A percentile compares a stretch with the other conserved stretches of the same genome.
phyloP scores from a whole-genome alignment of 345 rosid genomes.

The Capsella bursapastoris region DNA sequence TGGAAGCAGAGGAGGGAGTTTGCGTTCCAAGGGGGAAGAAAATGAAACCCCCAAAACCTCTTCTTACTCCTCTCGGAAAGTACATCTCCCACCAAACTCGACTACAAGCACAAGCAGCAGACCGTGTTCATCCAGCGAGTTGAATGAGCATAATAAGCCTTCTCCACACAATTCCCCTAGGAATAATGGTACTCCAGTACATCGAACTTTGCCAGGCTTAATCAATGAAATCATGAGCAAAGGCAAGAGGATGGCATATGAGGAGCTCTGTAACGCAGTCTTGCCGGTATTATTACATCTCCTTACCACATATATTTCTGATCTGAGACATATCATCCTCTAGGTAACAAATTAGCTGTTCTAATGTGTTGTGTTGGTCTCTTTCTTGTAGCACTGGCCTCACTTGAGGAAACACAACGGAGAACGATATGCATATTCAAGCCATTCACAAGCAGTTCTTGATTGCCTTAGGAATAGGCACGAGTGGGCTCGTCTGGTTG shows the following conservation, averaged over 20 bases:
- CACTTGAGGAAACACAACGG: conserved; percentile 98
- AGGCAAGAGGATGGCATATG: conserved; percentile 91
- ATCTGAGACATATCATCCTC: conserved; percentile 19
- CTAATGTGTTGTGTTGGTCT: conserved; percentile 28
- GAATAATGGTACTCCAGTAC: conserved; percentile 55
- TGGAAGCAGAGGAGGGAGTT: conserved; percentile 53
- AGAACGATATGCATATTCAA: conserved; percentile 96
- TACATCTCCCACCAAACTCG: conserved; percentile 50
- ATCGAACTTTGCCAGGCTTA: conserved; percentile 85
- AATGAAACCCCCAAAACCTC: conserved; percentile 46
- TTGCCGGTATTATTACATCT: conserved; percentile 72
- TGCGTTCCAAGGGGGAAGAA: conserved; percentile 55
- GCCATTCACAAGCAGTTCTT: conserved; percentile 98
- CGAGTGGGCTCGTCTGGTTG: conserved; percentile 97
- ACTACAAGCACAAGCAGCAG: conserved; percentile 73
- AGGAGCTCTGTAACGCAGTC: conserved; percentile 95
- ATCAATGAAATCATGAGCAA: conserved; percentile 94
- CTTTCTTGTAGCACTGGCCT: conserved; percentile 87
- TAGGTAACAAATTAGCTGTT: conserved; percentile 10
- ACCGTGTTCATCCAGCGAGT: conserved; percentile 77
- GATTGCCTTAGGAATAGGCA: conserved; percentile 96
- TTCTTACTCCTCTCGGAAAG: conserved; percentile 42
- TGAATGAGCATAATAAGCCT: conserved; percentile 63
- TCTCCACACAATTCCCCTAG: conserved; percentile 68
- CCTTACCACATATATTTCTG: conserved; percentile 29